Evolutionary conservation across 1,139 yeast species (phyloP).

Genomic region (Candida sanyaensis): DNA sequence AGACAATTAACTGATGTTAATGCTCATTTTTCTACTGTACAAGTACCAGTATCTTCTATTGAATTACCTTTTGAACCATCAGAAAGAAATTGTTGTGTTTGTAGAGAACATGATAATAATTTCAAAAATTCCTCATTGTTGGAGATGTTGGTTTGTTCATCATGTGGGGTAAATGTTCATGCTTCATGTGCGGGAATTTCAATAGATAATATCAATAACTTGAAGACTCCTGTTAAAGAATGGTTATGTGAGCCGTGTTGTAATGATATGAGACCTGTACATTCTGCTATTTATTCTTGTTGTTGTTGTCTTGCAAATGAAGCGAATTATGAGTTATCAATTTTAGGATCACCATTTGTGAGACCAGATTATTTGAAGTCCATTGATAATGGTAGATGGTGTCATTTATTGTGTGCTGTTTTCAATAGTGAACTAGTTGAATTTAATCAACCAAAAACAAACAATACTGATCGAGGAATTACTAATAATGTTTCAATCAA

Average conservation of each 20-base stretch:
- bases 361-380: slow-evolving; percentile 72
- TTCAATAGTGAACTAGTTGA: slow-evolving; percentile 34
- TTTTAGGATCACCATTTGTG: slow-evolving; percentile 39
- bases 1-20: slow-evolving; percentile 21
- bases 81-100: slow-evolving; percentile 55
- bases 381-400: slow-evolving; percentile 75
- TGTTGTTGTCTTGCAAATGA: slow-evolving; percentile 63
- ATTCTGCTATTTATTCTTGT: slow-evolving; percentile 64
- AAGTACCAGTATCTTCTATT: slow-evolving; percentile 7
- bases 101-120: slow-evolving; percentile 43
- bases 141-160: slow-evolving; percentile 56
- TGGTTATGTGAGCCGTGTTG: slow-evolving; percentile 89
- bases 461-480: slow-evolving; percentile 11
- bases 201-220: slow-evolving; percentile 20
- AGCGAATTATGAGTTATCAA: slow-evolving; percentile 45
- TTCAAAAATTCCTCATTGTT: slow-evolving; percentile 13
- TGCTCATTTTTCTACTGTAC: slow-evolving; percentile 8
- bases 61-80: slow-evolving; percentile 13
- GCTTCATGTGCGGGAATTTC: slow-evolving; percentile 65
- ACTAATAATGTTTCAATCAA: slow-evolving; percentile 25
- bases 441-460: neutral
- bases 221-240: slow-evolving; percentile 30
- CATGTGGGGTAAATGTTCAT: slow-evolving; percentile 77
- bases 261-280: slow-evolving; percentile 64
- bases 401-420: slow-evolving; percentile 75